phyloP scores from a whole-genome alignment of 768 basidiomycete genomes.

The Leucogyrophana mollusca region DNA sequence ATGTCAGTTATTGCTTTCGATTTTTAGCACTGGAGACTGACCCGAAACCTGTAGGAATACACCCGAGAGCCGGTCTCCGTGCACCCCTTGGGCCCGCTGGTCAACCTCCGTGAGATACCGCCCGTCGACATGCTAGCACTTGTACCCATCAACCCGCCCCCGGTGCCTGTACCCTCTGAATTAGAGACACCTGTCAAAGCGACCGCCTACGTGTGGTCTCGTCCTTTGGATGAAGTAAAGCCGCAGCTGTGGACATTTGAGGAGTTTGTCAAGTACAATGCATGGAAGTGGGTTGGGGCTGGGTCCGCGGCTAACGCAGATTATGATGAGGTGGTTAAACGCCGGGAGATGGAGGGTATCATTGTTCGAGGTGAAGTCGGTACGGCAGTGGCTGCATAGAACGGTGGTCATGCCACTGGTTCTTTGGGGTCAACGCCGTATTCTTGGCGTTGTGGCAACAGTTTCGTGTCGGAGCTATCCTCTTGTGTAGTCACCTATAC shows the following conservation, averaged over 20 bases:
- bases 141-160: conserved; percentile 41
- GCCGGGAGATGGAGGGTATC: conserved; percentile 37
- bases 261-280: conserved; percentile 74
- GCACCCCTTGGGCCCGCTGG: conserved; percentile 50
- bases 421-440: no score
- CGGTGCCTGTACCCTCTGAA: conserved; percentile 36
- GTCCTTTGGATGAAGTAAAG: conserved; percentile 41
- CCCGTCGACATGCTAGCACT: conserved; percentile 27
- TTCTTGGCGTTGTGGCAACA: no score
- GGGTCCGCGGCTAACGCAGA: conserved; percentile 34
- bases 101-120: conserved; percentile 25
- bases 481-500: no score
- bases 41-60: conserved; percentile 63
- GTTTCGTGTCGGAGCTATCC: no score
- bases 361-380: conserved; percentile 14
- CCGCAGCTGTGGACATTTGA: conserved; percentile 76
- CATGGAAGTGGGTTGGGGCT: conserved; percentile 73
- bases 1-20: no score
- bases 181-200: conserved; percentile 41
- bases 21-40: no score
- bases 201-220: conserved; percentile 73
- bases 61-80: conserved; percentile 50
- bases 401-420: no score
- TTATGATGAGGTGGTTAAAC: conserved; percentile 54
- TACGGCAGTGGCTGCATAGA: no score